Evolutionary conservation across 305 asterid genomes (phyloP).

Genomic region (Fraxinus baroniana): DNA sequence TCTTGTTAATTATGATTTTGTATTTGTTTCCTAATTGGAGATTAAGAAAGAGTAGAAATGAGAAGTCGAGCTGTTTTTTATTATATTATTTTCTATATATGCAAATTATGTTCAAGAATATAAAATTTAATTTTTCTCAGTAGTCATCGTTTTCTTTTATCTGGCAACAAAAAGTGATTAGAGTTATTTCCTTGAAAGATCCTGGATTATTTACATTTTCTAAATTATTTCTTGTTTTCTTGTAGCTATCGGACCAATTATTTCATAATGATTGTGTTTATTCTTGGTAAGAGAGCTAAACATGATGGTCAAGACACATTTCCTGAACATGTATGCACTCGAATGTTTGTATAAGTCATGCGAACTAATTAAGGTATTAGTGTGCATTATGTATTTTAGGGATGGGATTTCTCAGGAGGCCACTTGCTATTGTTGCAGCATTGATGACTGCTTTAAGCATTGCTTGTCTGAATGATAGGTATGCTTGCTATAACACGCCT

Average conservation of each 20-base stretch:
- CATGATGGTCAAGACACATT: slow-evolving; percentile 5
- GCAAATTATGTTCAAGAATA: not conserved
- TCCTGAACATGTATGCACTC: not conserved
- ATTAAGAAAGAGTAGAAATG: not conserved
- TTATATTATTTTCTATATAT: not conserved
- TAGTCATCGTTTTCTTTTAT: not conserved
- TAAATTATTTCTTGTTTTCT: slow-evolving; percentile 16
- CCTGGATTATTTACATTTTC: not conserved
- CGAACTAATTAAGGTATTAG: slow-evolving; percentile 8
- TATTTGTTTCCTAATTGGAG: not conserved
- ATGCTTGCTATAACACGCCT: not conserved
- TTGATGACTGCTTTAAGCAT: slow-evolving; percentile 74
- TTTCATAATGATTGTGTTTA: slow-evolving; percentile 72
- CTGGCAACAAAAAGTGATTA: not conserved
- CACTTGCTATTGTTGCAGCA: slow-evolving; percentile 92
- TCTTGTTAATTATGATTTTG: not conserved
- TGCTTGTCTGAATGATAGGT: slow-evolving; percentile 95
- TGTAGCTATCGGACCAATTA: slow-evolving; percentile 95
- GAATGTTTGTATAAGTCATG: not conserved
- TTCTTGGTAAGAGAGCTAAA: slow-evolving; percentile 66
- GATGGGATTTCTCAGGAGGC: slow-evolving; percentile 76
- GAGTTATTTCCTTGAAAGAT: not conserved
- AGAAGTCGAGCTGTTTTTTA: not conserved
- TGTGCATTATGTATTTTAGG: slow-evolving; percentile 45
- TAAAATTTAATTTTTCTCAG: not conserved